Evolutionary conservation across 2,329 filamentous ascomycete genomes (phyloP), one percentile per base, ranked within the genome.

Genomic region (Aspergillus pseudotamarii): DNA sequence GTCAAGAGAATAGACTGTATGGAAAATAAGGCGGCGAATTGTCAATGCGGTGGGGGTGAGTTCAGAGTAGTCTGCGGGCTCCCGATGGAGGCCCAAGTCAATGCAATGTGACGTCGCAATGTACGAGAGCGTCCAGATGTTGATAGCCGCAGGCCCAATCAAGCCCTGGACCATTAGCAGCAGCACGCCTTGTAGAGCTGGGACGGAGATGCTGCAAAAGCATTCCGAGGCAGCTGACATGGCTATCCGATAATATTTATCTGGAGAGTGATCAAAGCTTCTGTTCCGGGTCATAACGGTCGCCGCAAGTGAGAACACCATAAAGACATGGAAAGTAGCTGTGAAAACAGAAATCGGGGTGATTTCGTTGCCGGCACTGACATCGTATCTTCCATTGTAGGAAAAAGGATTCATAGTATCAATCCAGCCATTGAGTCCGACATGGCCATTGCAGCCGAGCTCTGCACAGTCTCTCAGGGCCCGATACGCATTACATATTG

Each of bases 61-160:
- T 36, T 36, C 34, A 16, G 34, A 36, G 34, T 36, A 6, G 2
- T 36, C 34, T 16, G 34, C 16, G 34, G 34, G 34, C 14, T 36
- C 34, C 14, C 34, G 34, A 57, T 80, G 78, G 5, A 80, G 66
- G 6, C 78, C 77, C 8, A 79, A 59, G 45, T 80, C 78, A 9
- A 80, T 70, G 28, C 74, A 76, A 60, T 79, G 73, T 1, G 78
- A 76, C 64, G 78, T 73, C 6, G 74, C 77, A 53, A 79, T 64
- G 57, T 79, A 75, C 0, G 68, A 66, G 5, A 79, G 61, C 0
- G 77, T 79, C 76, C 77, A 80, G 0, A 79, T 69, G 53, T 79
- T 76, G 8, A 75, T 62, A 34, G 74, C 75, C 1, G 72, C 73
- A 0, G 76, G 78, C 1, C 71, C 74, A 5, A 76, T 66, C 57